Evolutionary conservation across 345 rosid species (phyloP), one percentile per base, ranked within the genome.

Genomic region (Erucastrum elatum): DNA sequence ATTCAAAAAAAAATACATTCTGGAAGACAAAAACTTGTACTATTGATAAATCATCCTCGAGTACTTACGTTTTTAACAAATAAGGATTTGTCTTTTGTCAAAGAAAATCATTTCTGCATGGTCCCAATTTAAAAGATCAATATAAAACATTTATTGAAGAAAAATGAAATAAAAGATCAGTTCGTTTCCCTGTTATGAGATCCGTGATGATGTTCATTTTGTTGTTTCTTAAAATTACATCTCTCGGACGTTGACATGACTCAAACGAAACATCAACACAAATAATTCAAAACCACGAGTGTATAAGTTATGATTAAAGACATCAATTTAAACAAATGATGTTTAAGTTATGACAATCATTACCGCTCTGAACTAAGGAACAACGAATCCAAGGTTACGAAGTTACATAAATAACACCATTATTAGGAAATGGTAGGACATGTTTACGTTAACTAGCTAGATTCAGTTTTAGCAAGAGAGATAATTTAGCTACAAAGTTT

Each of bases 151-250:
- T 21, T 21, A 13, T 4, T 13, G 16, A 46, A 4, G 56, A n/a
- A 49, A n/a, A 5, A 49, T 49, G 56, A 49, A 49, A 49, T 49
- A 49, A 49, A 49, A 13, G 55, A 49, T 49, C 55, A n/a, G 56
- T 49, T 49, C 56, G 16, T 49, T 49, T 49, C 17, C 1, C 16
- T 49, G 56, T 49, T 49, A 49, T 49, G 8, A 49, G 9, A 61
- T 61, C 65, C 35, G 33, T 61, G 65, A 61, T 29, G 65, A 12
- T 61, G 35, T 61, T 61, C 9, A 41, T 63, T 63, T n/a, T 63
- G 41, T 63, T n/a, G 66, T 6, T 62, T 30, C 37, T 62, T n/a
- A 30, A 49, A 12, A 29, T 9, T 21, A 27, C 13, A 11, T 60
- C 34, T 60, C 9, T 61, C 35, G 17, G 65, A 29, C 9, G 12